These are phyloP conservation scores for Rhodotorula sp. DNA, from an alignment of 1,284 basidiomycete genomes.

Conservation along the genomic window DNA sequence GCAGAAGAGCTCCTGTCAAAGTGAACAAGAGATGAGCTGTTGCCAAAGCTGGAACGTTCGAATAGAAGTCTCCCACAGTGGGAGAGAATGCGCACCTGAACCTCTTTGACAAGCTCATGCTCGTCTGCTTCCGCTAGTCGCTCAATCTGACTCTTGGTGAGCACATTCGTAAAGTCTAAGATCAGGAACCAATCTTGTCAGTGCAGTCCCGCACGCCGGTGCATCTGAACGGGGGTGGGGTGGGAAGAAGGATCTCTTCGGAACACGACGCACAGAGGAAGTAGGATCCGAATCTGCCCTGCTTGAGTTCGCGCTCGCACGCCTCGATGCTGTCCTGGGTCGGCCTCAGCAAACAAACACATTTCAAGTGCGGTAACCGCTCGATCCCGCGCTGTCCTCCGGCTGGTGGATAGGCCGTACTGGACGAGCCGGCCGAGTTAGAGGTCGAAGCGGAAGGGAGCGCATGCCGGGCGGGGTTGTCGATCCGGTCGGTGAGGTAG, in stretches of 20 bases:
- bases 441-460: constrained; percentile 1
- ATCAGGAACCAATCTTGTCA: constrained; percentile 11
- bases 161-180: constrained; percentile 88
- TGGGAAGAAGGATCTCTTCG: constrained; percentile 43
- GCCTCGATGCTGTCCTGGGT: constrained; percentile 76
- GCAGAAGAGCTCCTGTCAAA: constrained; percentile 81
- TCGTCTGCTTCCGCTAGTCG: constrained; percentile 90
- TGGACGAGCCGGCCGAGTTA: not conserved
- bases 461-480: constrained; percentile 58
- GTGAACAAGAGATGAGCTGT: not conserved
- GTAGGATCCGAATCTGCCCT: constrained; percentile 94
- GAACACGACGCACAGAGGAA: constrained; percentile 82
- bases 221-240: constrained; percentile 5
- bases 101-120: constrained; percentile 92
- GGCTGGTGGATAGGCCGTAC: constrained; percentile 29
- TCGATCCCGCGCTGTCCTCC: constrained; percentile 57
- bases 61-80: not conserved
- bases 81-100: constrained; percentile 65
- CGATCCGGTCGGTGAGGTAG: constrained; percentile 95
- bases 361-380: constrained; percentile 92
- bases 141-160: constrained; percentile 89
- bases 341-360: constrained; percentile 86
- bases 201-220: not conserved
- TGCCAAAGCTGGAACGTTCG: not conserved
- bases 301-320: constrained; percentile 76